A percentile compares a stretch with the other conserved stretches of the same genome.
Conservation (phyloP, 1,284 basidiomycete genomes). For the Neolentinus lepideus region DNA sequence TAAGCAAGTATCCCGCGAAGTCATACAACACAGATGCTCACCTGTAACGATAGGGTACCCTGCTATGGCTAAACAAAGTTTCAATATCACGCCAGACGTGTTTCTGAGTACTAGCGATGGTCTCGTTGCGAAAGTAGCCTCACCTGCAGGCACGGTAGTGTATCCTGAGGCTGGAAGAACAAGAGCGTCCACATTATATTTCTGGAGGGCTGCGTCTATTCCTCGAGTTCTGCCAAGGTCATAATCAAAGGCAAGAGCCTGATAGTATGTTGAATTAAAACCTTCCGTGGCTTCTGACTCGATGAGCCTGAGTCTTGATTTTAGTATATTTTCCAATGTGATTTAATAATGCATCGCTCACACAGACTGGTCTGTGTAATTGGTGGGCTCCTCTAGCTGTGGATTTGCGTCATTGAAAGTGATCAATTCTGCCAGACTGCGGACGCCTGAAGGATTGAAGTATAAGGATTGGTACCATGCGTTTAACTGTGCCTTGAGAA, state of each 20-base stretch:
- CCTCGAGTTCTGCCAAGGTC: conserved; percentile 47
- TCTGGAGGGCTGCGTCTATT: conserved; percentile 48
- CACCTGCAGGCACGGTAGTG: conserved; percentile 33
- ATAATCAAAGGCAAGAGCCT: conserved; percentile 39
- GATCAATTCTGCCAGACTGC: conserved; percentile 50
- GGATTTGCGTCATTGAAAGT: conserved; percentile 44
- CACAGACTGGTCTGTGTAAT: conserved; percentile 40
- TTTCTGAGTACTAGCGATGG: background rate
- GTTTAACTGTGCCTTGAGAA: conserved; percentile 46
- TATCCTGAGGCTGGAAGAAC: conserved; percentile 48
- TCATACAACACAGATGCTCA: conserved; percentile 10
- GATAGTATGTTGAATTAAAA: conserved; percentile 37
- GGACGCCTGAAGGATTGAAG: conserved; percentile 45
- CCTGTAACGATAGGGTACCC: conserved; percentile 56
- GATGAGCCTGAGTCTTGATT: conserved; percentile 39
- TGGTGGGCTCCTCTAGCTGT: conserved; percentile 38
- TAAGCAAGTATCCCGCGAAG: background rate
- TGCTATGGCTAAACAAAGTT: conserved; percentile 32
- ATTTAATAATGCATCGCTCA: conserved; percentile 14
- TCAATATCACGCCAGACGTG: conserved; percentile 1
- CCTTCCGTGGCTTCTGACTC: conserved; percentile 38
- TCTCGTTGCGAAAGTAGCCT: conserved; percentile 4
- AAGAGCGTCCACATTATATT: conserved; percentile 48
- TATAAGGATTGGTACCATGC: conserved; percentile 35
- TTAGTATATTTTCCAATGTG: no score